phyloP scores from a whole-genome alignment of 2,329 filamentous ascomycete species.

The Teratosphaeria nubilosa region DNA sequence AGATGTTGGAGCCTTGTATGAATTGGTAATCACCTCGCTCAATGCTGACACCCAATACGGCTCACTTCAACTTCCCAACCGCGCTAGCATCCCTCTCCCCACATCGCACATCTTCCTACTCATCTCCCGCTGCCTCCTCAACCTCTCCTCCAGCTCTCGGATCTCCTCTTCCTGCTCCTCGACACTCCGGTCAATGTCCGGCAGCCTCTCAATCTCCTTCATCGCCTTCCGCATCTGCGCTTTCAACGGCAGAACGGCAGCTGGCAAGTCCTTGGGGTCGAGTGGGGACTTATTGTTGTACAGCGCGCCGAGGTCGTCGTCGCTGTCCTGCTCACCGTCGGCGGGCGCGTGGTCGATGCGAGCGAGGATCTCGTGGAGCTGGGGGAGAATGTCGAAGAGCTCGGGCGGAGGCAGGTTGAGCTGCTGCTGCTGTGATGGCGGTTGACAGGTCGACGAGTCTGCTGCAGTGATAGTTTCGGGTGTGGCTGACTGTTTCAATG shows the following conservation, averaged over 20 bases:
- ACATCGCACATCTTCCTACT: constrained; percentile 38
- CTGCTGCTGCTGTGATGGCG: background rate
- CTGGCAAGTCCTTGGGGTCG: constrained; percentile 65
- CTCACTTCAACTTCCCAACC: background rate
- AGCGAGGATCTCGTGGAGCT: constrained; percentile 66
- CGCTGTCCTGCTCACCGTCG: constrained; percentile 9
- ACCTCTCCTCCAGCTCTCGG: constrained; percentile 51
- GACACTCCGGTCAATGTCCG: constrained; percentile 57
- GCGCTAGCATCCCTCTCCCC: background rate
- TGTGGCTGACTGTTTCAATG: background rate
- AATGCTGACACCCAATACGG: background rate
- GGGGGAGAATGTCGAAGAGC: constrained; percentile 74
- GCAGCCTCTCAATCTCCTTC: constrained; percentile 52
- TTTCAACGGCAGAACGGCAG: constrained; percentile 68
- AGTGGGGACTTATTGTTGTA: constrained; percentile 30
- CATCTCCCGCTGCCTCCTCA: constrained; percentile 51
- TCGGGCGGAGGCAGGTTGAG: constrained; percentile 59
- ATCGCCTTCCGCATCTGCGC: constrained; percentile 68
- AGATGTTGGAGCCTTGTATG: background rate
- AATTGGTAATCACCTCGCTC: background rate
- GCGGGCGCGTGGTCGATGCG: constrained; percentile 42
- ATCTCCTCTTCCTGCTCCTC: constrained; percentile 66
- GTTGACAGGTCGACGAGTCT: constrained; percentile 6
- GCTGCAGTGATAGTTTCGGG: background rate
- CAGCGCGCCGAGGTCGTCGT: constrained; percentile 8